Evolutionary conservation across 768 basidiomycete genomes (phyloP).

Genomic region (Ramaria rubella): DNA sequence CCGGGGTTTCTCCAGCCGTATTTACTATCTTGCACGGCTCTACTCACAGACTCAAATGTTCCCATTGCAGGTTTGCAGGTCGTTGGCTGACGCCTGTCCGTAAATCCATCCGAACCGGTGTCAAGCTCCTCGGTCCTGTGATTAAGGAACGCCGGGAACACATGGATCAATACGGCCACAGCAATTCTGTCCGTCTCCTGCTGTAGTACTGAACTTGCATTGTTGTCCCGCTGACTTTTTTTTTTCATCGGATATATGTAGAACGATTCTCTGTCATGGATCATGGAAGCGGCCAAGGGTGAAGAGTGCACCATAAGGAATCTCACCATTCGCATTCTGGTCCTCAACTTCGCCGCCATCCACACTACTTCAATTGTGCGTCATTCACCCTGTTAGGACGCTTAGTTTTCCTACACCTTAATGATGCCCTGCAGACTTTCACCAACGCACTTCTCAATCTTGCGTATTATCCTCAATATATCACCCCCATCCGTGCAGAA

Average conservation of each 20-base stretch:
- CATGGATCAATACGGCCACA: slow-evolving; percentile 5
- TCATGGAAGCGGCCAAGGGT: slow-evolving; percentile 10
- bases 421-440: slow-evolving; percentile 12
- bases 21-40: background rate
- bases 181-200: slow-evolving; percentile 14
- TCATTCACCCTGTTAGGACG: background rate
- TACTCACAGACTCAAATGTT: background rate
- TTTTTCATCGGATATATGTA: background rate
- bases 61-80: background rate
- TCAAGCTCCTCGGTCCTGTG: slow-evolving; percentile 5
- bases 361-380: slow-evolving; percentile 13
- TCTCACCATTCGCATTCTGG: slow-evolving; percentile 7
- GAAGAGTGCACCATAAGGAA: background rate
- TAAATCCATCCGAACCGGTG: background rate
- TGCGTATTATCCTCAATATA: slow-evolving; percentile 26
- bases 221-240: too few relatives aligned
- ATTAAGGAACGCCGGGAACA: slow-evolving; percentile 9
- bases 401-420: background rate
- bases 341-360: slow-evolving; percentile 13
- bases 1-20: slow-evolving; percentile 12
- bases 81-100: slow-evolving; percentile 1
- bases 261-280: slow-evolving; percentile 11
- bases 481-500: slow-evolving; percentile 36
- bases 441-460: slow-evolving; percentile 35
- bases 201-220: background rate